phyloP scores from a whole-genome alignment of 2,329 filamentous ascomycete genomes.

The Rachicladosporium sp. region DNA sequence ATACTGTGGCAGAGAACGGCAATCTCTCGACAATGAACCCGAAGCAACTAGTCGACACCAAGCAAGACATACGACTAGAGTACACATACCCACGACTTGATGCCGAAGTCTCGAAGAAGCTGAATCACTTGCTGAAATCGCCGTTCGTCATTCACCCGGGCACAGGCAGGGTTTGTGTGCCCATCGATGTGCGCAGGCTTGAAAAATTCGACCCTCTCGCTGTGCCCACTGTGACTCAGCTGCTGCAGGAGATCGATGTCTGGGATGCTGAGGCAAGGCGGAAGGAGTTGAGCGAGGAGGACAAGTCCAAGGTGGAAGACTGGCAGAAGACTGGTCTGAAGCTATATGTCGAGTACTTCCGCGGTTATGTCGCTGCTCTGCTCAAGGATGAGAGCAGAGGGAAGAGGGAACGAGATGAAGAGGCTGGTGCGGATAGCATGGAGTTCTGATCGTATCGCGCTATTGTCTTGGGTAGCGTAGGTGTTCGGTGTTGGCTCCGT shows the following conservation, averaged over 20 bases:
- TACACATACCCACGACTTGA: conserved; percentile 97
- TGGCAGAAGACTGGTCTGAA: conserved; percentile 96
- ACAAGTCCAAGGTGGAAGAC: conserved; percentile 51
- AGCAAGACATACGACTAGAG: conserved; percentile 91
- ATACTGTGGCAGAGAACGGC: conserved; percentile 66
- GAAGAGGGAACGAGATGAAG: conserved; percentile 45
- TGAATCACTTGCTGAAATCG: conserved; percentile 94
- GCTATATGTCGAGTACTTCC: conserved; percentile 84
- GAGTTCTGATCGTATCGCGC: conserved; percentile 40
- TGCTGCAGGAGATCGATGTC: conserved; percentile 75
- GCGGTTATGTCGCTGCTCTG: conserved; percentile 63
- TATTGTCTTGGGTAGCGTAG: too few relatives aligned
- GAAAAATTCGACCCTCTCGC: conserved; percentile 75
- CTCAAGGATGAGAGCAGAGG: conserved; percentile 56
- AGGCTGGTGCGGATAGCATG: conserved; percentile 40
- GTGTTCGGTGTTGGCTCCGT: too few relatives aligned
- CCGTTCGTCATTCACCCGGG: conserved; percentile 95
- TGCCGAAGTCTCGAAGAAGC: conserved; percentile 92
- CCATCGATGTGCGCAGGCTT: conserved; percentile 63
- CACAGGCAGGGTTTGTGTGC: conserved; percentile 88
- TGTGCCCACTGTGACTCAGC: conserved; percentile 74
- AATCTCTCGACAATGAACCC: conserved; percentile 47
- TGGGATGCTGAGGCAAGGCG: conserved; percentile 44
- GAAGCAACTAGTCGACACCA: conserved; percentile 67
- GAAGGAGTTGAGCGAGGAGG: conserved; percentile 27